Evolutionary conservation across 164 flowering plant species (phyloP).

Genomic region (Hamamelis virginiana): DNA sequence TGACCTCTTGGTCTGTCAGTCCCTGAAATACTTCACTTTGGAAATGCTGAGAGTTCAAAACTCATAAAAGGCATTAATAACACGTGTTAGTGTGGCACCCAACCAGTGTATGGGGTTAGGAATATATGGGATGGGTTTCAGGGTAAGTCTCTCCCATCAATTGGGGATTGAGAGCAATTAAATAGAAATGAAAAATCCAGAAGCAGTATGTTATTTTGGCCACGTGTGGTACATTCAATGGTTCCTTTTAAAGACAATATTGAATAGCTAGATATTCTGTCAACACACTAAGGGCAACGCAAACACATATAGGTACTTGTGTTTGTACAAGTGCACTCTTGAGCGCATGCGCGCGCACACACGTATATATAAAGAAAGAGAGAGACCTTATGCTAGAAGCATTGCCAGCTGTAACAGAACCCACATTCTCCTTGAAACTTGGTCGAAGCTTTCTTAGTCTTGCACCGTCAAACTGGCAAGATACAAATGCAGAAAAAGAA

Average conservation of each 20-base stretch:
- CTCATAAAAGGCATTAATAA: too few relatives aligned
- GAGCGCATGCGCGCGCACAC: neutral
- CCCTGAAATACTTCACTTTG: too few relatives aligned
- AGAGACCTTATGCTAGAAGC: conserved; percentile 90
- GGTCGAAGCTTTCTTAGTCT: too few relatives aligned
- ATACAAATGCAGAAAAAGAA: conserved; percentile 4
- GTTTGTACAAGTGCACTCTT: too few relatives aligned
- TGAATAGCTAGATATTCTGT: too few relatives aligned
- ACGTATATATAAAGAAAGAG: conserved; percentile 5
- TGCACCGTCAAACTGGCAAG: conserved; percentile 82
- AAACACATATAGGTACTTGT: neutral
- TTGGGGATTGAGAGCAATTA: neutral
- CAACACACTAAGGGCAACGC: neutral
- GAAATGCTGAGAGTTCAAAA: too few relatives aligned
- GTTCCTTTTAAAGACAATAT: too few relatives aligned
- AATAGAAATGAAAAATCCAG: too few relatives aligned
- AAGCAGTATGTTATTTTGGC: too few relatives aligned
- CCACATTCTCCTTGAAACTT: conserved; percentile 79
- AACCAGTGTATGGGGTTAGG: neutral
- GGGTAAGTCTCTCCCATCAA: neutral
- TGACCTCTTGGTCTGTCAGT: too few relatives aligned
- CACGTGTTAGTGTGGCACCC: neutral
- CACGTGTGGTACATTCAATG: too few relatives aligned
- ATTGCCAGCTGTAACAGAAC: conserved; percentile 97
- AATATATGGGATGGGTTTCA: too few relatives aligned